These are phyloP conservation scores for Nosema granulosis DNA, from an alignment of 371 early-diverging fungal genomes.

Conservation along the genomic window DNA sequence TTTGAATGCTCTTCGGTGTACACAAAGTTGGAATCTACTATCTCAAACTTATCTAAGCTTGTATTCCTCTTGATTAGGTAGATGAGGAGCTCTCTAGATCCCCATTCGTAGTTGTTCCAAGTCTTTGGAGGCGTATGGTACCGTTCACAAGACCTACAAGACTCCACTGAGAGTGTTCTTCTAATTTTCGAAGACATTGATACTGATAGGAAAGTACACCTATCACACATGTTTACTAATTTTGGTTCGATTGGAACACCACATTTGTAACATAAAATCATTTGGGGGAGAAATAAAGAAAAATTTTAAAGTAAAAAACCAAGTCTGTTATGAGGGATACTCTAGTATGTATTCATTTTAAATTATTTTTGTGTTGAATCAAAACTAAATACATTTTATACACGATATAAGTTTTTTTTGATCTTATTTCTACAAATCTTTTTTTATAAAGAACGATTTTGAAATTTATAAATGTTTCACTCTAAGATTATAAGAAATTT, in stretches of 20 bases:
- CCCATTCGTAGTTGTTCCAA: constrained; percentile 82
- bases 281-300: constrained; percentile 31
- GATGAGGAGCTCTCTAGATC: constrained; percentile 83
- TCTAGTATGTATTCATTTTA: no score
- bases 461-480: no score
- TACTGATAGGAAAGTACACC: constrained; percentile 87
- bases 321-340: no score
- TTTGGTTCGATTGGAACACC: constrained; percentile 90
- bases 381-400: no score
- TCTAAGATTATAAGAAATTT: no score
- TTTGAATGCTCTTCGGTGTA: constrained; percentile 96
- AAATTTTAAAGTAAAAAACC: constrained; percentile 22
- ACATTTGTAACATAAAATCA: constrained; percentile 84
- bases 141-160: constrained; percentile 88
- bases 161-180: constrained; percentile 82
- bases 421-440: no score
- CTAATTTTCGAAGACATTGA: constrained; percentile 69
- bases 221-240: constrained; percentile 90
- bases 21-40: constrained; percentile 91
- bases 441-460: no score
- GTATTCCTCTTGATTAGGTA: constrained; percentile 77
- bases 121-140: constrained; percentile 86
- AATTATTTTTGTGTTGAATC: no score
- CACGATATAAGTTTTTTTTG: no score
- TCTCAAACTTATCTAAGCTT: constrained; percentile 73